phyloP scores from a whole-genome alignment of 2,329 filamentous ascomycete species.

The Epichloe aotearoae region DNA sequence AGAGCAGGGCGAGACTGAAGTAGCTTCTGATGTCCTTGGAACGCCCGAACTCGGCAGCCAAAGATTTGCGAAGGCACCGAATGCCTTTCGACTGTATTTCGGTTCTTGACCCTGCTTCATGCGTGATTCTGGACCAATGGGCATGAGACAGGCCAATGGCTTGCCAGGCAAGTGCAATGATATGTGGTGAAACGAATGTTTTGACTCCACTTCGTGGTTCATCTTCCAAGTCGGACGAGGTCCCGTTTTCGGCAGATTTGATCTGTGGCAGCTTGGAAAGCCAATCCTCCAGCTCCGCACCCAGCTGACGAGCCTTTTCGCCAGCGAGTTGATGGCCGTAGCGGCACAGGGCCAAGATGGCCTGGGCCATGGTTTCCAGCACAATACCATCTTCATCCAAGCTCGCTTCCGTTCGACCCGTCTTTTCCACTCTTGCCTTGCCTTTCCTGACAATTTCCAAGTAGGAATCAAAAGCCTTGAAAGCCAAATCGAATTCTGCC shows the following conservation, averaged over 20 bases:
- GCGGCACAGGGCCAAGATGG: conserved; percentile 66
- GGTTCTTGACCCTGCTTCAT: conserved; percentile 55
- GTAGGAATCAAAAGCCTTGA: conserved; percentile 87
- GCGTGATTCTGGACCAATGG: conserved; percentile 75
- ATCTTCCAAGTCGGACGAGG: conserved; percentile 16
- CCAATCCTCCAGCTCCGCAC: conserved; percentile 60
- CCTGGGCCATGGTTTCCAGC: conserved; percentile 66
- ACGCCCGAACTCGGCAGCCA: conserved; percentile 53
- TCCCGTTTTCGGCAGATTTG: conserved; percentile 14
- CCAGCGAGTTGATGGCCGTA: conserved; percentile 65
- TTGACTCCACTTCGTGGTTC: conserved; percentile 21
- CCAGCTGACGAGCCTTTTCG: conserved; percentile 64
- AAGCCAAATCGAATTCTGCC: conserved; percentile 82
- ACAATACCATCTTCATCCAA: conserved; percentile 70
- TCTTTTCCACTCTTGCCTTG: conserved; percentile 72
- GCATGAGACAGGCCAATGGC: conserved; percentile 77
- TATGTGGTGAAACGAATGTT: conserved; percentile 39
- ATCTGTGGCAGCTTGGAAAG: conserved; percentile 44
- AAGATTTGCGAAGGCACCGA: conserved; percentile 57
- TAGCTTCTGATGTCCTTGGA: conserved; percentile 60
- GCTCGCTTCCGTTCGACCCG: conserved; percentile 52
- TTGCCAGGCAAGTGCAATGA: conserved; percentile 62
- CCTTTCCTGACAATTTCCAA: conserved; percentile 75
- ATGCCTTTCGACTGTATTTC: conserved; percentile 69
- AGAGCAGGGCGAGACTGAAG: conserved; percentile 70